Evolutionary conservation across 768 basidiomycete species (phyloP).

Genomic region (Leccinum aurantiacum): DNA sequence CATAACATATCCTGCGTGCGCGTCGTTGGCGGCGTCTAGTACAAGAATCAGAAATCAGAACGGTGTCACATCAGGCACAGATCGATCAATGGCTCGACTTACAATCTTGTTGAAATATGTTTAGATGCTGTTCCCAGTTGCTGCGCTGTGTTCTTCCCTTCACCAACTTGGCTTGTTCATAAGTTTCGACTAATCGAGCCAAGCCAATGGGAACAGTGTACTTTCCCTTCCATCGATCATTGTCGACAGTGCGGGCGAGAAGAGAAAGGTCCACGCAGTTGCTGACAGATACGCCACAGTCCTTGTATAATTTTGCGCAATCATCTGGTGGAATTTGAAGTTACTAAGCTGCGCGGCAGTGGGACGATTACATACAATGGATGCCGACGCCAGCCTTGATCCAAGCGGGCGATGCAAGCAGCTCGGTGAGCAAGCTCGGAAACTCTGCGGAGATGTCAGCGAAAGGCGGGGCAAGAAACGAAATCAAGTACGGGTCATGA

Average conservation of each 20-base stretch:
- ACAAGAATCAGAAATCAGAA: constrained; percentile 15
- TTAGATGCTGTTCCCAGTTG: constrained; percentile 65
- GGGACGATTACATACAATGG: constrained; percentile 45
- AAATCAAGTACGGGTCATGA: constrained; percentile 46
- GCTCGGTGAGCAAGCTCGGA: constrained; percentile 46
- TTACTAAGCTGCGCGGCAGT: background rate
- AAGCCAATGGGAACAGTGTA: constrained; percentile 63
- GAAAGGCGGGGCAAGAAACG: background rate
- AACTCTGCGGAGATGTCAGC: constrained; percentile 42
- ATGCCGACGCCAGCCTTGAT: constrained; percentile 75
- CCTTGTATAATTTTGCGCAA: constrained; percentile 59
- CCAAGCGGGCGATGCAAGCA: constrained; percentile 55
- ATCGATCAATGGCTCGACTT: constrained; percentile 25
- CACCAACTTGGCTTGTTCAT: constrained; percentile 48
- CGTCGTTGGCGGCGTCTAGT: constrained; percentile 72
- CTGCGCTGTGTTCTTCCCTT: constrained; percentile 65
- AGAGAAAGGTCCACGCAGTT: constrained; percentile 69
- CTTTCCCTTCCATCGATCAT: constrained; percentile 68
- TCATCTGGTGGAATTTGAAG: constrained; percentile 49
- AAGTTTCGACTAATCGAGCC: constrained; percentile 61
- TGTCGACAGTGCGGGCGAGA: constrained; percentile 70
- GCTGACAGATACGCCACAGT: constrained; percentile 40
- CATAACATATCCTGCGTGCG: constrained; percentile 59
- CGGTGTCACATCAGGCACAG: background rate
- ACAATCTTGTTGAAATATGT: constrained; percentile 58